These are phyloP conservation scores for Naegleria fowleri DNA, from an alignment of 208 protist genomes.

Conservation along the genomic window DNA sequence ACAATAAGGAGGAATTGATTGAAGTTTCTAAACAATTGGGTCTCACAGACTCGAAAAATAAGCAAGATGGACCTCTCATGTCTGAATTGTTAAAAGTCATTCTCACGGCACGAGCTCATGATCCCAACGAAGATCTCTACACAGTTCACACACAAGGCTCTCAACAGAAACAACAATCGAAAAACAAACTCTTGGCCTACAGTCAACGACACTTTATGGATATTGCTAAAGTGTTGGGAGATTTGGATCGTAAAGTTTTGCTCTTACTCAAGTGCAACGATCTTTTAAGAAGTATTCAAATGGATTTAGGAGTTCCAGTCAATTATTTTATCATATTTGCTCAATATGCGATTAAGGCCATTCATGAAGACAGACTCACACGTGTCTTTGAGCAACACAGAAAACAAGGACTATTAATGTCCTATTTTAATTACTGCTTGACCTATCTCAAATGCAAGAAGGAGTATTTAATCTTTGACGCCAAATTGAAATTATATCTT, in stretches of 20 bases:
- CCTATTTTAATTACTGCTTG: too few relatives aligned
- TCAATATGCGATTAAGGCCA: slow-evolving; percentile 13
- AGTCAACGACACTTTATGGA: neutral
- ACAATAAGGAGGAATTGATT: neutral
- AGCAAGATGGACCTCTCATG: too few relatives aligned
- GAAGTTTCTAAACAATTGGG: neutral
- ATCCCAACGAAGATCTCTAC: too few relatives aligned
- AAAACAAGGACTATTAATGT: too few relatives aligned
- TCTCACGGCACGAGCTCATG: neutral
- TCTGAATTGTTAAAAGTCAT: neutral
- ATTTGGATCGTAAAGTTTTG: neutral
- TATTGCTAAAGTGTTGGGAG: neutral
- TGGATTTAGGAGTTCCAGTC: slow-evolving; percentile 24
- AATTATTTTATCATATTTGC: slow-evolving; percentile 27
- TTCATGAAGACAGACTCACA: neutral
- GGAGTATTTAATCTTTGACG: too few relatives aligned
- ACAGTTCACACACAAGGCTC: neutral
- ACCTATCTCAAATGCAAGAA: too few relatives aligned
- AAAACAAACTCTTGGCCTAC: neutral
- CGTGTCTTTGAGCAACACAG: too few relatives aligned
- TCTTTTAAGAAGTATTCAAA: slow-evolving; percentile 23
- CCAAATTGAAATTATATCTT: too few relatives aligned
- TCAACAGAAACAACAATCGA: neutral
- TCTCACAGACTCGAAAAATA: neutral
- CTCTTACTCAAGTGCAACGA: slow-evolving; percentile 26